Base-by-base conservation (phyloP, 768 basidiomycete genomes). In the Boletus vinaceobasis region DNA sequence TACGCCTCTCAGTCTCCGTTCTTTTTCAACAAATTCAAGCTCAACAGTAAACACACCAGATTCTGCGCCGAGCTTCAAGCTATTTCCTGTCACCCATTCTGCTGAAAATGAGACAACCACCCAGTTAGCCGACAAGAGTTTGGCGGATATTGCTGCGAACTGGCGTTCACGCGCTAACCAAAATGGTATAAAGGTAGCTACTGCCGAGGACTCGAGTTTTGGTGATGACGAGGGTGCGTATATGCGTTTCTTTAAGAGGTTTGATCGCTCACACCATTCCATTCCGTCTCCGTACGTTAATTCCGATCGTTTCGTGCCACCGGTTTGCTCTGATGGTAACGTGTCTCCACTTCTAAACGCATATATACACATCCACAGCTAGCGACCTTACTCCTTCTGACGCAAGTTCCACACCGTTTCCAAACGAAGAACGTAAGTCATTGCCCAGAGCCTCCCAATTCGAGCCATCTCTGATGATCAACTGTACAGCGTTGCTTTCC, bases 141-240 rank as follows among this genome's bases (percentile, higher is more conserved):
- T 84, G 23, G 80, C 82, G 15, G 83, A 86, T 65, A 78, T 84
- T 37, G 79, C 85, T 5, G 77, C 79, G 33, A 88, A 81, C 65
- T 90, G 88, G 88, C 79, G 88, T 52, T 83, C 80, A 31, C 76
- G 87, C 47, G 85, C 87, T 48, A 83, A 75, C 54, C 84, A 87
- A 60, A 84, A 88, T 58, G 86, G 86, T 40, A 88, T 88, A 55
- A 85, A 79, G 67, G 84, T 87, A 48, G 74, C 80, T 27, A 70
- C 75, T 37, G 70, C 66, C 19, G 65, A 69, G 26, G 71, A 75
- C 2, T 70, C 76, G 10, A 70, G 68, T 56, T 73, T 69, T 55
- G 71, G 68, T 44, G 75, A 78, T 19, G 86, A 86, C 57, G 80
- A 82, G 60, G 72, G 79, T 79, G 48, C 37, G 67, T 71, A 57